Evolutionary conservation across 208 protist genomes (phyloP).

Genomic region (Leishmania mexicana): DNA sequence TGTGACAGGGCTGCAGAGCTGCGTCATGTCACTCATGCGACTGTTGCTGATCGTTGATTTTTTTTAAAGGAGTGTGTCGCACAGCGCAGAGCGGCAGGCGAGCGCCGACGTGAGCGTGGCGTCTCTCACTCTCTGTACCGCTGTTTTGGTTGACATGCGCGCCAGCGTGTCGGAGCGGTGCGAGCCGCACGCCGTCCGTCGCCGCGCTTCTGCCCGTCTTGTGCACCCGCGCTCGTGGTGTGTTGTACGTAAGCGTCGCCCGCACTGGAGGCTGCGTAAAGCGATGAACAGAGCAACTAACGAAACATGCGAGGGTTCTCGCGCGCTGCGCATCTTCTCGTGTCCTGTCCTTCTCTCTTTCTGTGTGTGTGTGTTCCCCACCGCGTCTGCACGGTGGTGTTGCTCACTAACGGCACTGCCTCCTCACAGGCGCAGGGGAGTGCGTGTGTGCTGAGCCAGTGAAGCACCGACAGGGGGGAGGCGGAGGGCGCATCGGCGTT

Average conservation of each 20-base stretch:
- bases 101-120: not conserved
- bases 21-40: conserved; percentile 62
- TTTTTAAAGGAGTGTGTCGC: conserved; percentile 29
- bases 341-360: not conserved
- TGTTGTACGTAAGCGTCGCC: not conserved
- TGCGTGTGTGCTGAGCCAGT: no score
- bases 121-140: not conserved
- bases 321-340: not conserved
- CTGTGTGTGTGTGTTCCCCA: not conserved
- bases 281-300: not conserved
- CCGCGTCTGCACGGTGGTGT: no score
- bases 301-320: not conserved
- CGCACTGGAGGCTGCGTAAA: not conserved
- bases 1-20: conserved; percentile 64
- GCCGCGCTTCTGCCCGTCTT: not conserved
- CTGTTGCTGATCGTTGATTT: conserved; percentile 75
- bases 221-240: not conserved
- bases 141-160: not conserved
- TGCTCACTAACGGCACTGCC: no score
- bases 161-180: not conserved
- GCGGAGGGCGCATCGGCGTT: no score
- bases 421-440: no score
- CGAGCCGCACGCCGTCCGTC: not conserved
- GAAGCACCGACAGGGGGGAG: no score
- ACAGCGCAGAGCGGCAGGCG: not conserved